phyloP scores from a whole-genome alignment of 179 eudicot genomes.

The Beta corolliflora region DNA sequence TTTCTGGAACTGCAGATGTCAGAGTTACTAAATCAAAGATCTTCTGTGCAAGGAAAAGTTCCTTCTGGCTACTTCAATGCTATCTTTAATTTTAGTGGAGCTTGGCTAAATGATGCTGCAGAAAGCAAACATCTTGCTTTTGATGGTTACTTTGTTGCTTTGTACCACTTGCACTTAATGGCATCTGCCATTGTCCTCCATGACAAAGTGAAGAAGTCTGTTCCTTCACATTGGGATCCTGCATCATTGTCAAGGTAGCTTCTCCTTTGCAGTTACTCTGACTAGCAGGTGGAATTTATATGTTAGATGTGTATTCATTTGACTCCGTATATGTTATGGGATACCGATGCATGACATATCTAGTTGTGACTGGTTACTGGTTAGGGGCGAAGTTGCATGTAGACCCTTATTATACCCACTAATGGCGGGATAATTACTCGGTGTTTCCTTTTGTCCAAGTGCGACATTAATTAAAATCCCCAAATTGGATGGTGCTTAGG shows the following conservation, averaged over 20 bases:
- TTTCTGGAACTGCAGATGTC: slow-evolving; percentile 72
- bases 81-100: slow-evolving; percentile 73
- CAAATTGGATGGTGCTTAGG: neutral
- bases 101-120: slow-evolving; percentile 83
- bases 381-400: neutral
- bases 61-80: slow-evolving; percentile 95
- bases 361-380: neutral
- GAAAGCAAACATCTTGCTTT: slow-evolving; percentile 84
- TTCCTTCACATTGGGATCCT: slow-evolving; percentile 93
- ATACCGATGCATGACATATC: neutral
- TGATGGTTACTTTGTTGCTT: slow-evolving; percentile 92
- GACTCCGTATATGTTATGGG: neutral
- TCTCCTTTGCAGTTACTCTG: slow-evolving; percentile 12
- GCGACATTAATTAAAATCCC: neutral
- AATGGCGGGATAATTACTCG: neutral
- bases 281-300: neutral
- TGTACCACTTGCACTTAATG: slow-evolving; percentile 76
- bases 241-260: slow-evolving; percentile 72
- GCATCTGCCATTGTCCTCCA: slow-evolving; percentile 75
- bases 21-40: slow-evolving; percentile 84
- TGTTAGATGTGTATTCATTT: neutral
- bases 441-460: neutral
- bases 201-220: slow-evolving; percentile 84
- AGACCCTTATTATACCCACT: neutral
- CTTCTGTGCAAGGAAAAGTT: slow-evolving; percentile 84